phyloP scores from a whole-genome alignment of 495 filamentous ascomycete species.

The Aspergillus nanangensis region DNA sequence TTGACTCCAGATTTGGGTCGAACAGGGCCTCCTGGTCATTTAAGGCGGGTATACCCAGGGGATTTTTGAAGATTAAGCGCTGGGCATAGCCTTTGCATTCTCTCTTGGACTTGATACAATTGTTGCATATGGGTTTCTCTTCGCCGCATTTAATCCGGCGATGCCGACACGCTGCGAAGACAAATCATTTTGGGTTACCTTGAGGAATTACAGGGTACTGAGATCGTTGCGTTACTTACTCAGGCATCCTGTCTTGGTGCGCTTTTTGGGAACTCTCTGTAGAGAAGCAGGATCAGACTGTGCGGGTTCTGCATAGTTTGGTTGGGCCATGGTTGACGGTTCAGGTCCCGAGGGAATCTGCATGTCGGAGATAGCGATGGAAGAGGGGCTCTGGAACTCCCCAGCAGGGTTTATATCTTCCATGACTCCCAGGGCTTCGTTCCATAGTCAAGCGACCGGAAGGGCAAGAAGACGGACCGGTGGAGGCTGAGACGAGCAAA shows the following conservation, averaged over 20 bases:
- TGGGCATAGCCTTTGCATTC: constrained; percentile 94
- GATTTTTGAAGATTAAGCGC: constrained; percentile 88
- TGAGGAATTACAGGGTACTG: too few species aligned
- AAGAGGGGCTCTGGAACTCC: neutral
- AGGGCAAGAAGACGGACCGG: too few species aligned
- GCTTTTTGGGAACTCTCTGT: constrained; percentile 47
- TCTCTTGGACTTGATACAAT: constrained; percentile 93
- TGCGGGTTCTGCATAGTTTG: neutral
- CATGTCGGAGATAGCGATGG: neutral
- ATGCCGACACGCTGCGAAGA: constrained; percentile 89
- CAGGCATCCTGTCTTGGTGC: constrained; percentile 95
- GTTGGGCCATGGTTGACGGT: neutral
- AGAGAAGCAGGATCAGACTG: constrained; percentile 11
- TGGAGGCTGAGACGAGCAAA: too few species aligned
- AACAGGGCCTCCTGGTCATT: constrained; percentile 17
- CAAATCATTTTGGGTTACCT: too few species aligned
- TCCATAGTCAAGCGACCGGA: neutral
- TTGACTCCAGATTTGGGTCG: constrained; percentile 18
- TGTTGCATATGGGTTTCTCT: constrained; percentile 82
- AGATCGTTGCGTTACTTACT: constrained; percentile 56
- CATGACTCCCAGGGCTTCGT: neutral
- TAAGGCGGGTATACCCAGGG: constrained; percentile 56
- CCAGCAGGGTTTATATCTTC: neutral
- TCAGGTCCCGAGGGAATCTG: neutral
- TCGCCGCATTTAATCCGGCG: constrained; percentile 97